These are phyloP conservation scores for Globisporangium apiculatum DNA, from an alignment of 352 stramenopile genomes.

Conservation along the genomic window DNA sequence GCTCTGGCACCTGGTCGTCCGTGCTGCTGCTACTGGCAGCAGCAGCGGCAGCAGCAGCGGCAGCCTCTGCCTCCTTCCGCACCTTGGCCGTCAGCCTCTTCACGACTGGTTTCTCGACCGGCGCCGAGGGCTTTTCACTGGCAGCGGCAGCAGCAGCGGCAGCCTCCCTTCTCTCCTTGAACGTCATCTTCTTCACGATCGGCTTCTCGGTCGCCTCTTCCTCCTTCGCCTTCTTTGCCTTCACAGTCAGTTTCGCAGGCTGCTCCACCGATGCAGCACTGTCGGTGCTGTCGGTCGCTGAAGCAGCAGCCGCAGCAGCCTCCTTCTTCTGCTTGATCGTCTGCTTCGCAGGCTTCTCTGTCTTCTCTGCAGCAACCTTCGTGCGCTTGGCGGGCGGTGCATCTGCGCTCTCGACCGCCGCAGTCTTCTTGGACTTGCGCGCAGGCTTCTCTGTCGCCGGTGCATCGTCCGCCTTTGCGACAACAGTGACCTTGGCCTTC, in stretches of 20 bases:
- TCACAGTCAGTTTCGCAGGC: constrained; percentile 10
- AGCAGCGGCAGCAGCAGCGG: constrained; percentile 9
- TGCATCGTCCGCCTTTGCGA: constrained; percentile 17
- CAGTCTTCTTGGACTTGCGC: constrained; percentile 17
- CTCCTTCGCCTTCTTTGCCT: constrained; percentile 2
- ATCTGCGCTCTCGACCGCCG: constrained; percentile 11
- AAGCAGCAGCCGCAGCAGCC: constrained; percentile 7
- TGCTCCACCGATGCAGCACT: constrained; percentile 7
- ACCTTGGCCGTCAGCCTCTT: constrained; percentile 9
- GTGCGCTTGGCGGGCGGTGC: constrained; percentile 9
- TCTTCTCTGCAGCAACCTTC: constrained; percentile 9
- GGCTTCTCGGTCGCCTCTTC: constrained; percentile 4
- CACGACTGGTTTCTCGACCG: constrained; percentile 3
- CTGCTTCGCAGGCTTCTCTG: constrained; percentile 9
- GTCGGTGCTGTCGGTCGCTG: constrained; percentile 10
- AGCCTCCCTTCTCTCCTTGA: constrained; percentile 12
- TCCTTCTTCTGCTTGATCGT: constrained; percentile 14
- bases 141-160: constrained; percentile 9
- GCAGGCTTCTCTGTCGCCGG: constrained; percentile 16
- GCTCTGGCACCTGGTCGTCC: constrained; percentile 14
- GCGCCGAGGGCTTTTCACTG: constrained; percentile 3
- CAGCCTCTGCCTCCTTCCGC: constrained; percentile 11
- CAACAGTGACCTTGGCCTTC: neutral
- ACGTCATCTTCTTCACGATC: constrained; percentile 2
- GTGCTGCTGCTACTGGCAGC: constrained; percentile 9